phyloP scores from a whole-genome alignment of 352 stramenopile species.

The Peronosclerospora sorghi region DNA sequence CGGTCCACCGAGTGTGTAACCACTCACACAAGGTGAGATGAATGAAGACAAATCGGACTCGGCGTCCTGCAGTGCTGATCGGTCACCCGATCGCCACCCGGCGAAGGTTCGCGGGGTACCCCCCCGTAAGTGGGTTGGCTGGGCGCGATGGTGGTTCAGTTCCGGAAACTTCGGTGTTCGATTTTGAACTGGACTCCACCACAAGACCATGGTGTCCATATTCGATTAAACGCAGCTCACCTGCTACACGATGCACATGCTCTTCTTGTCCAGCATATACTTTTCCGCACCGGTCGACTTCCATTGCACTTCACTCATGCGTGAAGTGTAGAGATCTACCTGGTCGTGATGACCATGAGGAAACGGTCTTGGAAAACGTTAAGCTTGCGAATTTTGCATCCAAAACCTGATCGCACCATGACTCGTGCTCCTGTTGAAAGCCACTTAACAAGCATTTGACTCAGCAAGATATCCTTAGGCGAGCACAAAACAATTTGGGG shows the following conservation, averaged over 20 bases:
- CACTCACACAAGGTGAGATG: too few species aligned
- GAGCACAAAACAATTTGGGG: conserved; percentile 91
- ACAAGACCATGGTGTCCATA: conserved; percentile 92
- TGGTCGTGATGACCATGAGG: conserved; percentile 86
- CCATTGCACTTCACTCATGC: conserved; percentile 90
- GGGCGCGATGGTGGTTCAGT: too few species aligned
- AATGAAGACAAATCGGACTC: too few species aligned
- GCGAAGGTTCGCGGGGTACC: too few species aligned
- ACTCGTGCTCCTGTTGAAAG: conserved; percentile 77
- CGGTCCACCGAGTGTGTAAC: too few species aligned
- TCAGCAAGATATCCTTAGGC: conserved; percentile 89
- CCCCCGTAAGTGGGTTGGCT: too few species aligned
- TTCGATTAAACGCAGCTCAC: conserved; percentile 89
- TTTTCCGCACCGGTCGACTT: conserved; percentile 83
- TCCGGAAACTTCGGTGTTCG: too few species aligned
- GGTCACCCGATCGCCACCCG: too few species aligned
- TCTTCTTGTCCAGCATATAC: conserved; percentile 92
- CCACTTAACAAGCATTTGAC: conserved; percentile 90
- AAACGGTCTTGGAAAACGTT: conserved; percentile 92
- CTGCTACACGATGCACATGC: conserved; percentile 87
- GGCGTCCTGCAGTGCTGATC: too few species aligned
- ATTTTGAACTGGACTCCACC: too few species aligned
- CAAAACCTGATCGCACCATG: conserved; percentile 84
- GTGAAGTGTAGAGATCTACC: conserved; percentile 87
- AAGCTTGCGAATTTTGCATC: conserved; percentile 89